phyloP scores from a whole-genome alignment of 2,329 filamentous ascomycete genomes.

The Penicillium polonicum region DNA sequence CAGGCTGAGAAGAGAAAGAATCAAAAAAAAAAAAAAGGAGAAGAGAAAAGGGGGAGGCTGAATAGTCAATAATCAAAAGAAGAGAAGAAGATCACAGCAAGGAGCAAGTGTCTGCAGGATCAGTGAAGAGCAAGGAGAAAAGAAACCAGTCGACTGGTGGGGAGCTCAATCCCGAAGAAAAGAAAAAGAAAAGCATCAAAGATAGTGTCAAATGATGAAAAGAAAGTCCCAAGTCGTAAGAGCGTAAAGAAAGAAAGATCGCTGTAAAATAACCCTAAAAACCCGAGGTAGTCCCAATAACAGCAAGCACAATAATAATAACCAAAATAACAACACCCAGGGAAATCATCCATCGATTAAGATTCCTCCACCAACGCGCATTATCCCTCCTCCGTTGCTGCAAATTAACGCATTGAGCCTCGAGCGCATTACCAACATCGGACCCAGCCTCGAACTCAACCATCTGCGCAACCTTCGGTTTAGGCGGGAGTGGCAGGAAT shows the following conservation, averaged over 20 bases:
- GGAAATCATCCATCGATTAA: slow-evolving; percentile 62
- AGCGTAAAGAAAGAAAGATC: slow-evolving; percentile 13
- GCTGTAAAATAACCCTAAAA: slow-evolving; percentile 21
- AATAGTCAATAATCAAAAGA: neutral
- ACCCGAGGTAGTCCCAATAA: slow-evolving; percentile 35
- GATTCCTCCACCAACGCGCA: slow-evolving; percentile 63
- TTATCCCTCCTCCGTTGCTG: slow-evolving; percentile 56
- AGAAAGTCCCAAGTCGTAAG: slow-evolving; percentile 11
- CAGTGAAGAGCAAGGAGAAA: slow-evolving; percentile 1
- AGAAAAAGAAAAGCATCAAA: slow-evolving; percentile 1
- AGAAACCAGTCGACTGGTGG: slow-evolving; percentile 1
- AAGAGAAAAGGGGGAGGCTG: neutral
- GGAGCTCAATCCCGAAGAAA: slow-evolving; percentile 6
- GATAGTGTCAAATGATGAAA: neutral
- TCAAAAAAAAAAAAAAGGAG: neutral
- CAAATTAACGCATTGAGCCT: slow-evolving; percentile 44
- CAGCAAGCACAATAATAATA: slow-evolving; percentile 43
- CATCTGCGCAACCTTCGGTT: slow-evolving; percentile 50
- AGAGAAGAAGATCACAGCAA: neutral
- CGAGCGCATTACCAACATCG: slow-evolving; percentile 46
- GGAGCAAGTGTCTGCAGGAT: neutral
- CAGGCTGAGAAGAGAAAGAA: neutral
- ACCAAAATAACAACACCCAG: slow-evolving; percentile 57
- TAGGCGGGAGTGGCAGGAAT: slow-evolving; percentile 67
- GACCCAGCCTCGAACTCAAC: slow-evolving; percentile 44